A percentile compares a stretch with the other conserved stretches of the same genome.
Evolutionary conservation across 805 yeast genomes (phyloP).

Genomic region (Metschnikowia continentalis): DNA sequence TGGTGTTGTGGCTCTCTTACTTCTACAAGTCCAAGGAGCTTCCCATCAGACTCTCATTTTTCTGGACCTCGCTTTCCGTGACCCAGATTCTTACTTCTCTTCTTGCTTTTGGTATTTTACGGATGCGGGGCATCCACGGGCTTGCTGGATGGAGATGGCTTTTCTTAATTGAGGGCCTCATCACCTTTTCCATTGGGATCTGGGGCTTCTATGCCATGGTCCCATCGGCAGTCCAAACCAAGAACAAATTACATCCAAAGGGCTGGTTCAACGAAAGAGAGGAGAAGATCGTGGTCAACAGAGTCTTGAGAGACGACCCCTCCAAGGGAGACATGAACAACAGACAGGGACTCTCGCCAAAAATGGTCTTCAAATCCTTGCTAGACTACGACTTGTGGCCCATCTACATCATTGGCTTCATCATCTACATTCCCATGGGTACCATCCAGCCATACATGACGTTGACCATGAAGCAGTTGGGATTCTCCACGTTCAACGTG

Average conservation of each 20-base stretch:
- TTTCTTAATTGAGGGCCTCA: slow-evolving; percentile 58
- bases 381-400: slow-evolving; percentile 56
- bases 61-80: slow-evolving; percentile 53
- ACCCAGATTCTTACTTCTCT: slow-evolving; percentile 46
- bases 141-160: slow-evolving; percentile 62
- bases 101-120: slow-evolving; percentile 49
- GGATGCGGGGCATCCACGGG: slow-evolving; percentile 43
- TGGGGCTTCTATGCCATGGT: slow-evolving; percentile 46
- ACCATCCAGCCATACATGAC: slow-evolving; percentile 40
- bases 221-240: slow-evolving; percentile 51
- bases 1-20: slow-evolving; percentile 55
- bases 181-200: slow-evolving; percentile 53
- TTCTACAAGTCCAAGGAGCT: slow-evolving; percentile 60
- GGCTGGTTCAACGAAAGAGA: slow-evolving; percentile 51
- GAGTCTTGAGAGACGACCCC: slow-evolving; percentile 61
- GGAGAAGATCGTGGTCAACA: slow-evolving; percentile 53
- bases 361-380: slow-evolving; percentile 37
- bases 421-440: slow-evolving; percentile 21
- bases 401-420: slow-evolving; percentile 44
- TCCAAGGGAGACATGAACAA: slow-evolving; percentile 60
- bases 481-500: slow-evolving; percentile 50
- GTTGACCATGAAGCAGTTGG: slow-evolving; percentile 43
- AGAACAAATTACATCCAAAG: slow-evolving; percentile 44
- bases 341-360: slow-evolving; percentile 46
- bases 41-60: slow-evolving; percentile 53